A percentile compares a stretch with the other conserved stretches of the same genome.
These are phyloP conservation scores for Fusarium praegraminearum DNA, from an alignment of 2,329 filamentous ascomycete genomes.

Conservation along the genomic window DNA sequence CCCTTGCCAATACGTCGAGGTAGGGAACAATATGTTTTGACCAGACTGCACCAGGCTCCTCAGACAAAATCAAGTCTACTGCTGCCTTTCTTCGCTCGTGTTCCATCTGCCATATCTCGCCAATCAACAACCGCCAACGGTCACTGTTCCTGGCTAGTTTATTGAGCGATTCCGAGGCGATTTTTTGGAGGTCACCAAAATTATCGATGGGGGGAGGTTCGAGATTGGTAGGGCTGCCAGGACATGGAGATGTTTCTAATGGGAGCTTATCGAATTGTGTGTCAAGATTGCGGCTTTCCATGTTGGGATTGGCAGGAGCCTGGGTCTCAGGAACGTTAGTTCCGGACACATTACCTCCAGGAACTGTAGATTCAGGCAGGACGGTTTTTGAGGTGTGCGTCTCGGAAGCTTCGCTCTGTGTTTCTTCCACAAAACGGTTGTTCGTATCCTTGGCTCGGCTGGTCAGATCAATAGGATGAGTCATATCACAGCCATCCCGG, in stretches of 20 bases:
- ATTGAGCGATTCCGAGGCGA: slow-evolving; percentile 33
- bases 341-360: not conserved
- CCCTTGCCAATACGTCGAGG: slow-evolving; percentile 30
- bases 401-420: not conserved
- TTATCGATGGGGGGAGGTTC: slow-evolving; percentile 38
- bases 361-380: not conserved
- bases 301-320: not conserved
- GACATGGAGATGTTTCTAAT: not conserved
- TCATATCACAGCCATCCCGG: not conserved
- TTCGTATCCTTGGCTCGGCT: slow-evolving; percentile 34
- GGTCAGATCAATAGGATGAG: slow-evolving; percentile 45
- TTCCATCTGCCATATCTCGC: slow-evolving; percentile 49
- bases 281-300: not conserved
- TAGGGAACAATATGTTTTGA: slow-evolving; percentile 31
- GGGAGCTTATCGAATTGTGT: not conserved
- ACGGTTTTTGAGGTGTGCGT: not conserved
- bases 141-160: slow-evolving; percentile 49
- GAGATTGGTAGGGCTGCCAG: not conserved
- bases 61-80: slow-evolving; percentile 42
- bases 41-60: slow-evolving; percentile 38
- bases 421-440: not conserved
- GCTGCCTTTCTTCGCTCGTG: slow-evolving; percentile 47
- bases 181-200: slow-evolving; percentile 42
- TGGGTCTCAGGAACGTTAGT: not conserved
- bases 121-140: slow-evolving; percentile 49